Evolutionary conservation across 148 eudicot species (phyloP).

Genomic region (Polygonum maritimum): DNA sequence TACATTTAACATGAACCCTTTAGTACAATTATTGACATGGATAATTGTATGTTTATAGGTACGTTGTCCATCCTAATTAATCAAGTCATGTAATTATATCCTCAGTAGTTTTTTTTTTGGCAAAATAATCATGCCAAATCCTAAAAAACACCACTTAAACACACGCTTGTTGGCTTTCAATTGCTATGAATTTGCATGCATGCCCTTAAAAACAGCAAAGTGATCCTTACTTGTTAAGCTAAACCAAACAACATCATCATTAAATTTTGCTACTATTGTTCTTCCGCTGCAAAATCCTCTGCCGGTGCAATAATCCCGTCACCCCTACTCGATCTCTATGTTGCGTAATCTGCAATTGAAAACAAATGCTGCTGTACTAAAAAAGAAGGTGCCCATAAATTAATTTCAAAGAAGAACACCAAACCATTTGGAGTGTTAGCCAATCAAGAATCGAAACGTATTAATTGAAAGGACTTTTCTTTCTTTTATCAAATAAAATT

Average conservation of each 20-base stretch:
- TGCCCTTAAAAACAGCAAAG: constrained; percentile 5
- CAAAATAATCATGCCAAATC: not conserved
- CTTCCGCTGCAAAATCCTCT: not conserved
- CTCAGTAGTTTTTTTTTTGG: not conserved
- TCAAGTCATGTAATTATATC: not conserved
- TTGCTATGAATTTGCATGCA: not conserved
- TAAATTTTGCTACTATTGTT: not conserved
- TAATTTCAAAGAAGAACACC: not conserved
- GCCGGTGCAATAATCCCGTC: not conserved
- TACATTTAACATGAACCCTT: not conserved
- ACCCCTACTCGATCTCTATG: not conserved
- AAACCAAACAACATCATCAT: constrained; percentile 4
- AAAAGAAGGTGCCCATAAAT: too few relatives aligned
- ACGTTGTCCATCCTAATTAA: not conserved
- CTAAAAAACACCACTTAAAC: not conserved
- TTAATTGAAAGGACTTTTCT: not conserved
- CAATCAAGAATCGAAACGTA: constrained; percentile 1
- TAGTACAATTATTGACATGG: not conserved
- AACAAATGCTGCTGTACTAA: not conserved
- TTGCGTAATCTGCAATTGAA: constrained; percentile 6
- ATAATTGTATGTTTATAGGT: not conserved
- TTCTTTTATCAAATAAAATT: not conserved
- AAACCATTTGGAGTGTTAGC: not conserved
- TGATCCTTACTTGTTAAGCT: not conserved
- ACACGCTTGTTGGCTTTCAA: constrained; percentile 4